phyloP scores from a whole-genome alignment of 306 rosid species.

The Quercus aquifolioides region DNA sequence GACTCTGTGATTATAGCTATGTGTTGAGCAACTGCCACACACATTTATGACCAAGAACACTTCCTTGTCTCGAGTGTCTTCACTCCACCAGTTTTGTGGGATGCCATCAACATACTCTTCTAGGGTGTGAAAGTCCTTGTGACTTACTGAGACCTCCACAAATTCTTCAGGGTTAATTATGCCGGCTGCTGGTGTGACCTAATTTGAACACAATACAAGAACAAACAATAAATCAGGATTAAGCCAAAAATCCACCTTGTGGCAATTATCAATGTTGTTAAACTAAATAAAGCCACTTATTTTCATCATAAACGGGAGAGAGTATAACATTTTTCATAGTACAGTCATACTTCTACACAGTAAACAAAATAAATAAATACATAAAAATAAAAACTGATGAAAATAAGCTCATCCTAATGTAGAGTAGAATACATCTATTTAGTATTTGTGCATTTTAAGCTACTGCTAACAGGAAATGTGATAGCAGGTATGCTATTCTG shows the following conservation, averaged over 20 bases:
- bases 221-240: not conserved
- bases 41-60: constrained; percentile 58
- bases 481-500: not conserved
- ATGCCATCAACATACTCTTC: constrained; percentile 75
- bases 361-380: too few species aligned
- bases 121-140: constrained; percentile 54
- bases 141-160: constrained; percentile 67
- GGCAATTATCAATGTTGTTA: not conserved
- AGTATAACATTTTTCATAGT: too few species aligned
- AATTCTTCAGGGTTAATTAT: constrained; percentile 69
- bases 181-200: constrained; percentile 85
- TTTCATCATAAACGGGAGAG: too few species aligned
- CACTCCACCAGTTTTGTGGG: constrained; percentile 83
- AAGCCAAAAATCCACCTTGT: not conserved
- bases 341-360: too few species aligned
- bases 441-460: not conserved
- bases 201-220: constrained; percentile 9
- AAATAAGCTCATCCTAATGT: too few species aligned
- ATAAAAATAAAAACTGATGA: too few species aligned
- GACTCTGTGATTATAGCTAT: constrained; percentile 40
- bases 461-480: not conserved
- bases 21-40: constrained; percentile 64
- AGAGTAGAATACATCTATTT: not conserved
- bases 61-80: constrained; percentile 82
- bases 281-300: not conserved